Percentiles rank a stretch among this genome's conserved stretches.
Conservation (phyloP, 129 eudicot genomes). For the Helichrysum umbraculigerum region DNA sequence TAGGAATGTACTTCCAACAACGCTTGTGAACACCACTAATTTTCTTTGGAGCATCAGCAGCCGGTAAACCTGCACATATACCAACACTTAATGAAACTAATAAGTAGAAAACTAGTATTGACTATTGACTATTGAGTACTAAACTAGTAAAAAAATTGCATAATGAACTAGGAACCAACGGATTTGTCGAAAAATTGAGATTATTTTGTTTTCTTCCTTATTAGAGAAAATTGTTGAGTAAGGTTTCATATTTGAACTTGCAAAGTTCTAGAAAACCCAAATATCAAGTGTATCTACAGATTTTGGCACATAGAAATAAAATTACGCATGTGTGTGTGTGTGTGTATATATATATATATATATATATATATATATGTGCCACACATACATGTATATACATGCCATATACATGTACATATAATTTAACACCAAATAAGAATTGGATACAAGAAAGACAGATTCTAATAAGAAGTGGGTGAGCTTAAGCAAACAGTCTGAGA, state of each 20-base stretch:
- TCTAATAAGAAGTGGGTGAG: neutral
- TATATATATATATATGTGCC: neutral
- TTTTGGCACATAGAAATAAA: neutral
- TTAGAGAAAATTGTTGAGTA: neutral
- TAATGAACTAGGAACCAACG: neutral
- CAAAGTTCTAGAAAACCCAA: neutral
- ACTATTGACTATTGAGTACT: too few relatives aligned
- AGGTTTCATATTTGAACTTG: neutral
- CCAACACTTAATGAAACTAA: neutral
- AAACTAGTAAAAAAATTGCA: too few relatives aligned
- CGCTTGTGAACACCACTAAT: conserved; percentile 96
- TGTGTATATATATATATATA: neutral
- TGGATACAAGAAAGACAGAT: neutral
- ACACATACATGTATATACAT: neutral
- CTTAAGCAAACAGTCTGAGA: neutral
- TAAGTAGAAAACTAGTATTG: neutral
- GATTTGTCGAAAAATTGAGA: neutral
- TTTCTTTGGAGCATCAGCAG: conserved; percentile 83
- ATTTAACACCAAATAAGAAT: neutral
- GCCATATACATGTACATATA: neutral
- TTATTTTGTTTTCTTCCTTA: neutral
- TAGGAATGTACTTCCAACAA: conserved; percentile 78
- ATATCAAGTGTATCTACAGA: neutral
- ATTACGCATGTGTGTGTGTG: too few relatives aligned
- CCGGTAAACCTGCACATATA: conserved; percentile 53